These are phyloP conservation scores for Tetraselmis striata DNA, from an alignment of 139 green algal genomes.

Conservation along the genomic window DNA sequence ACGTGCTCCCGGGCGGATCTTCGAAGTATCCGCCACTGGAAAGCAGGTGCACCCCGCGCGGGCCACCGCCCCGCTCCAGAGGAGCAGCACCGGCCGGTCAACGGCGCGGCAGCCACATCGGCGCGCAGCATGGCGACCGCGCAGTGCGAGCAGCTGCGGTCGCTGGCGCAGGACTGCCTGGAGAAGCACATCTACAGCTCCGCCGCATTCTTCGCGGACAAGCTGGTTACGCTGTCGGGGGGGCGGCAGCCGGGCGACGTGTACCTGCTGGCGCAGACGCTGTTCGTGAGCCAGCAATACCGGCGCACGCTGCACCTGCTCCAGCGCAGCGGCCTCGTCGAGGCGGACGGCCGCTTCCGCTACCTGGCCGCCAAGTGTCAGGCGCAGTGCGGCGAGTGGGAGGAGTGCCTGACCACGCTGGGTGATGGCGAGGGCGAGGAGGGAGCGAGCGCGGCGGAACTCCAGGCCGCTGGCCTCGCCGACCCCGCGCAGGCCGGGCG, in stretches of 20 bases:
- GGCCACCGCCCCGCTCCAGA: too few species aligned
- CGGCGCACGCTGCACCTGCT: conserved; percentile 65
- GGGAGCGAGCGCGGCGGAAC: too few species aligned
- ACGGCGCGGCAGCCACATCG: too few species aligned
- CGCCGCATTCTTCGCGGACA: conserved; percentile 92
- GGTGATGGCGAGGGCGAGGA: conserved; percentile 46
- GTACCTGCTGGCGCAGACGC: conserved; percentile 60
- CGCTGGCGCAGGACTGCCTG: conserved; percentile 78
- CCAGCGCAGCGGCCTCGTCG: conserved; percentile 32
- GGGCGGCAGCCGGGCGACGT: conserved; percentile 52
- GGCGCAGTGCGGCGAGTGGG: conserved; percentile 70
- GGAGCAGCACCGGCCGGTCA: too few species aligned
- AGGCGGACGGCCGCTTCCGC: conserved; percentile 50
- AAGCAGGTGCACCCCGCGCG: too few species aligned
- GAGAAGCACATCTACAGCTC: conserved; percentile 81
- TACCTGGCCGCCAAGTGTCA: conserved; percentile 48
- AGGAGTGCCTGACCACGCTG: conserved; percentile 79
- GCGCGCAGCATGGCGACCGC: neutral
- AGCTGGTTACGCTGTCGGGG: conserved; percentile 73
- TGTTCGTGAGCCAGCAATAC: conserved; percentile 63
- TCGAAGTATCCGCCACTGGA: too few species aligned
- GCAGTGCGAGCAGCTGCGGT: conserved; percentile 42
- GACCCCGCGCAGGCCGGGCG: neutral
- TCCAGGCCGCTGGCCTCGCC: too few species aligned
- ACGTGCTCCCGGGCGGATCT: too few species aligned